A percentile compares a stretch with the other conserved stretches of the same genome.
Conservation (phyloP, 495 filamentous ascomycete genomes). For the Daldinia decipiens region DNA sequence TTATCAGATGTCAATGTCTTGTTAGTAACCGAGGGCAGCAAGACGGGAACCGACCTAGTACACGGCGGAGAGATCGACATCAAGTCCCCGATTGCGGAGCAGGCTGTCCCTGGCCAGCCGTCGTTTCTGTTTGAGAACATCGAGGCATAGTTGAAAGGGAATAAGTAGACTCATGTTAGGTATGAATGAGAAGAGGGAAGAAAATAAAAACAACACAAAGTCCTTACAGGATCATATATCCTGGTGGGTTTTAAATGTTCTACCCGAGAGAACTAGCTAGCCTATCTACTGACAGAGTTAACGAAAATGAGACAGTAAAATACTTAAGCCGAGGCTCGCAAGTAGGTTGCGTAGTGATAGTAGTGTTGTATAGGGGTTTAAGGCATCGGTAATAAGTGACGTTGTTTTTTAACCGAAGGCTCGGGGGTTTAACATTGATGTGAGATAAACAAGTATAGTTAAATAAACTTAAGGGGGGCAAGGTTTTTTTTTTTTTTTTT, state of each 20-base stretch:
- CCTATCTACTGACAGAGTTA: too few relatives aligned
- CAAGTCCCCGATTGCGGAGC: slow-evolving; percentile 67
- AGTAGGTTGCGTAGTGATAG: background rate
- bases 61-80: slow-evolving; percentile 64
- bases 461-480: background rate
- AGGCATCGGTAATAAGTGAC: background rate
- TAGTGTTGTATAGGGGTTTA: background rate
- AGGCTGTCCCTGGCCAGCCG: slow-evolving; percentile 81
- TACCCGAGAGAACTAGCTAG: too few relatives aligned
- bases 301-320: background rate
- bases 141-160: slow-evolving; percentile 19
- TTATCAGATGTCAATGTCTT: slow-evolving; percentile 71
- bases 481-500: background rate
- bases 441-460: background rate
- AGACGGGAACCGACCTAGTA: slow-evolving; percentile 66
- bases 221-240: background rate
- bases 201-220: background rate
- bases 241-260: background rate
- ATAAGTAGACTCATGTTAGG: background rate
- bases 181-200: background rate
- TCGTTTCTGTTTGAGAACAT: slow-evolving; percentile 79
- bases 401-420: background rate
- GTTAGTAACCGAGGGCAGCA: slow-evolving; percentile 74
- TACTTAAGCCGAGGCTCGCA: background rate
- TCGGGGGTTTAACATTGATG: background rate